Conservation (phyloP, 2,329 filamentous ascomycete genomes). For the Cladosporium phlei region DNA sequence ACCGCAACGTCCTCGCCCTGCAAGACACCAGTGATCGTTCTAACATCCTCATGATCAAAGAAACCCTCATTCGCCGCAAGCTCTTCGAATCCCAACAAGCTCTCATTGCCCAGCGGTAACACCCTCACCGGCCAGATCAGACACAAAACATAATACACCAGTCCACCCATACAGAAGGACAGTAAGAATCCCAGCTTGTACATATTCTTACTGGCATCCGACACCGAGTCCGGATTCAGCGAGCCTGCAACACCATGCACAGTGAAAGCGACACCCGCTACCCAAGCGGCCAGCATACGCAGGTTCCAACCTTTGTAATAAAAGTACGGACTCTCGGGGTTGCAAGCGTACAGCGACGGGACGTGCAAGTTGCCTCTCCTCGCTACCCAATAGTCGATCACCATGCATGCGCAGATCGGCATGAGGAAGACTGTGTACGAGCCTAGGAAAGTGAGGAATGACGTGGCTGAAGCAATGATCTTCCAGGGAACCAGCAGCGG, state of each 20-base stretch:
- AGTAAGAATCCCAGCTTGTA: slow-evolving; percentile 8
- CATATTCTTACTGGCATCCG: slow-evolving; percentile 4
- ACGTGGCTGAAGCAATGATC: slow-evolving; percentile 37
- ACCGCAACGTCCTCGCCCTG: not conserved
- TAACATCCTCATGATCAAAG: slow-evolving; percentile 3
- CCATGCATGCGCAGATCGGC: slow-evolving; percentile 37
- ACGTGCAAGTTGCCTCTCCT: slow-evolving; percentile 41
- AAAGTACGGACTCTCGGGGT: slow-evolving; percentile 17
- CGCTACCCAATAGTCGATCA: slow-evolving; percentile 38
- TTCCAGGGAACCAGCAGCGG: slow-evolving; percentile 40
- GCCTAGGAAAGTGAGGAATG: slow-evolving; percentile 41
- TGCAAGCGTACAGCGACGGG: slow-evolving; percentile 32
- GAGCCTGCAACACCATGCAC: slow-evolving; percentile 4
- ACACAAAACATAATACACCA: slow-evolving; percentile 7
- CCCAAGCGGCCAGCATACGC: slow-evolving; percentile 20
- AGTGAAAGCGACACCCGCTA: slow-evolving; percentile 17
- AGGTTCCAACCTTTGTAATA: slow-evolving; percentile 22
- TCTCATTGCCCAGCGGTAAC: not conserved
- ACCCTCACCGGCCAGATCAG: slow-evolving; percentile 1
- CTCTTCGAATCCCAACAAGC: not conserved
- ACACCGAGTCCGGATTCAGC: not conserved
- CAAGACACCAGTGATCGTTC: not conserved
- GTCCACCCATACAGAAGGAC: slow-evolving; percentile 6
- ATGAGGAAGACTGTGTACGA: slow-evolving; percentile 41
- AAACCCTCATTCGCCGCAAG: slow-evolving; percentile 5